phyloP scores from a whole-genome alignment of 768 basidiomycete species.

The Mycena vulgaris region DNA sequence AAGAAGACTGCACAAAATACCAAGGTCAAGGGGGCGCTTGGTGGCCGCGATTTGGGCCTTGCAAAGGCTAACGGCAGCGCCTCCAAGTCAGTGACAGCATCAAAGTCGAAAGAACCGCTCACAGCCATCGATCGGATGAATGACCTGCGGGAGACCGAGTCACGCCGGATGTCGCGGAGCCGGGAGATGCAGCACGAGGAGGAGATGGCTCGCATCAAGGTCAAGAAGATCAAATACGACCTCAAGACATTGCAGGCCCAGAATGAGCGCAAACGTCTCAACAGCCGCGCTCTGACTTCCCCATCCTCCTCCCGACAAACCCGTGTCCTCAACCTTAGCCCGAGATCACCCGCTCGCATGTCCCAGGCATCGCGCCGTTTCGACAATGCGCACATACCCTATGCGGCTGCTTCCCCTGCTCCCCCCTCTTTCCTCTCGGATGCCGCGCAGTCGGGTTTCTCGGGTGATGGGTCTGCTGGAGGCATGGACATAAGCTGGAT shows the following conservation, averaged over 20 bases:
- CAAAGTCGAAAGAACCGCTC: slow-evolving; percentile 2
- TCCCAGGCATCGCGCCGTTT: background rate
- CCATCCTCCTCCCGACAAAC: background rate
- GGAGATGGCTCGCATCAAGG: slow-evolving; percentile 4
- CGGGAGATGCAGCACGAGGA: background rate
- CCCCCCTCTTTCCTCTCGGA: no score
- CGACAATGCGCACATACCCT: background rate
- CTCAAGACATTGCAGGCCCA: slow-evolving; percentile 4
- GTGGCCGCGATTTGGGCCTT: slow-evolving; percentile 2
- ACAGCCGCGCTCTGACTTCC: slow-evolving; percentile 1
- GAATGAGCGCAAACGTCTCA: slow-evolving; percentile 9
- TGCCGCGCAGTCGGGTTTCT: no score
- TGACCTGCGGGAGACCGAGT: slow-evolving; percentile 14
- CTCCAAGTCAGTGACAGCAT: background rate
- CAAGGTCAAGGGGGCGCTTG: background rate
- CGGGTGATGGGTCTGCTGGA: no score
- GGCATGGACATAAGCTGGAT: no score
- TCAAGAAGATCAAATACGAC: slow-evolving; percentile 7
- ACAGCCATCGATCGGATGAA: slow-evolving; percentile 7
- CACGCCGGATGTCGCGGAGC: background rate
- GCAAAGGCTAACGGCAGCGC: slow-evolving; percentile 8
- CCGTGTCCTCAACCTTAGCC: slow-evolving; percentile 4
- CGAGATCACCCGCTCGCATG: background rate
- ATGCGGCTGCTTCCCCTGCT: background rate
- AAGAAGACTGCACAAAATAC: background rate